Evolutionary conservation across 2,329 filamentous ascomycete genomes (phyloP), one percentile per base, ranked within the genome.

Genomic region (Alternaria gansuensis): DNA sequence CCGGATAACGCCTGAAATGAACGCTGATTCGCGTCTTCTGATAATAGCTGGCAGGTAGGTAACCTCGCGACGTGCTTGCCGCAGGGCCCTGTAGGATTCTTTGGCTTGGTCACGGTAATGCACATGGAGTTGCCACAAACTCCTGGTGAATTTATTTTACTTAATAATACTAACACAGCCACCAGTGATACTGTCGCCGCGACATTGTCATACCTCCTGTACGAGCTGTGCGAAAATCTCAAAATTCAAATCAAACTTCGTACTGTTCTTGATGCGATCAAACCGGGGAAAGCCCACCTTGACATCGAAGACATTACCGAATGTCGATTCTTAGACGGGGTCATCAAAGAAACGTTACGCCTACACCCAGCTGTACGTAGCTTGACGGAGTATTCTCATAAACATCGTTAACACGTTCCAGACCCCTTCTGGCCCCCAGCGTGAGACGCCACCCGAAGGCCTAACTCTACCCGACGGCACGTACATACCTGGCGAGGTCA

Each of bases 401-500:
- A 10, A 21, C 28, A 31, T 28, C 43, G 21, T 31, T 45, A 21
- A 45, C 43, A 21, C 10, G 31, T 45, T 23, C 3, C 44, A 70
- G 59, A 73, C 77, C 2, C 70, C 73, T 5, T 71, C 66, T 1
- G 72, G 73, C 41, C 55, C 76, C 4, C 66, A 69, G 28, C 75
- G 76, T 33, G 69, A 73, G 57, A 75, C 74, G 6, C 73, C 75
- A 2, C 65, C 69, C 0, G 68, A 71, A 53, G 76, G 76, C 37
- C 58, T 77, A 26, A 70, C 67, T 1, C 65, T 72, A 26, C 68
- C 75, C 7, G 59, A 73, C 44, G 68, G 70, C 8, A 69, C 65
- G 4, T 70, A 71, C 41, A 70, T 78, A 37, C 74, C 74, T 26
- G 74, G 74, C 24, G 57, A 67, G 29, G 64, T 68, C 28, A 48